Conservation (phyloP, 148 eudicot species). For the Cornus florida region DNA sequence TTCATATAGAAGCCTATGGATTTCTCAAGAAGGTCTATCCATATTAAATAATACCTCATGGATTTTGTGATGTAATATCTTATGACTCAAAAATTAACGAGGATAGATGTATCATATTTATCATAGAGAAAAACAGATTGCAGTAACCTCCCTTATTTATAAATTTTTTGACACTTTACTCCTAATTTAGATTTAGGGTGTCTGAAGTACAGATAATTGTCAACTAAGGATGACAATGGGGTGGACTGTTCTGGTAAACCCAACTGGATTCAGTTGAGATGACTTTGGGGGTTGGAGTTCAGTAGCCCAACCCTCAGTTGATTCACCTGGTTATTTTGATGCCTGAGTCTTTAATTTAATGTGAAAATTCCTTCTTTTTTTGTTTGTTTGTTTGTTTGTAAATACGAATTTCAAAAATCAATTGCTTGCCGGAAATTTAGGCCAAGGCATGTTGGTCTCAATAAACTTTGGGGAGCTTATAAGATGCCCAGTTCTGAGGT, state of each 20-base stretch:
- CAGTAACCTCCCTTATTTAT: background rate
- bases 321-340: no score
- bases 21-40: no score
- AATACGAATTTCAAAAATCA: no score
- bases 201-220: background rate
- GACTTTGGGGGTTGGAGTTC: background rate
- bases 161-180: background rate
- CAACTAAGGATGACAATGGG: background rate
- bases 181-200: background rate
- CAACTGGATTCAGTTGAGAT: background rate
- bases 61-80: background rate
- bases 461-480: background rate
- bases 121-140: background rate
- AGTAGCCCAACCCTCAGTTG: no score
- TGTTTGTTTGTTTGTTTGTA: no score
- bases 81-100: no score
- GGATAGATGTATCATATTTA: background rate
- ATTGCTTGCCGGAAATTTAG: no score
- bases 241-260: background rate
- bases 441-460: background rate
- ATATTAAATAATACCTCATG: no score
- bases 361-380: background rate
- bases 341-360: no score
- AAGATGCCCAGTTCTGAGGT: background rate
- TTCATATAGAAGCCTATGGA: background rate